These are phyloP conservation scores for Chimonanthus praecox DNA, from an alignment of 164 flowering plant species.

Conservation along the genomic window DNA sequence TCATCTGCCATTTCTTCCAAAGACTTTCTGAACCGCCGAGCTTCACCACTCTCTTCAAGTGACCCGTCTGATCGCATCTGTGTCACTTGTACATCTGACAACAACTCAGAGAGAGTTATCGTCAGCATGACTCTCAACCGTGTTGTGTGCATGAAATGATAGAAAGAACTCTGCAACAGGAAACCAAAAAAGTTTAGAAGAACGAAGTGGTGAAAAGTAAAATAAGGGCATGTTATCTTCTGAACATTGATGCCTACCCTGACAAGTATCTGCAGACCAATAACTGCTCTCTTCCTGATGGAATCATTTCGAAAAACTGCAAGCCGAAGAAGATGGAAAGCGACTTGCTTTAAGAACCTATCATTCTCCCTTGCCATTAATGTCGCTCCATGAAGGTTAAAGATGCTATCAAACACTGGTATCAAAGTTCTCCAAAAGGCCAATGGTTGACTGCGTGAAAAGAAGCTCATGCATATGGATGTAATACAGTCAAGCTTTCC, in stretches of 20 bases:
- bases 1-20: constrained; percentile 91
- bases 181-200: background rate
- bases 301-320: constrained; percentile 88
- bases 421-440: constrained; percentile 80
- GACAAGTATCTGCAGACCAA: constrained; percentile 88
- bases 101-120: constrained; percentile 88
- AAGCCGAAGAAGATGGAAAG: constrained; percentile 95
- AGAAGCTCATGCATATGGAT: constrained; percentile 73
- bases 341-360: constrained; percentile 91
- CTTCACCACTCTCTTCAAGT: constrained; percentile 95
- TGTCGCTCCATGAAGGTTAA: constrained; percentile 84
- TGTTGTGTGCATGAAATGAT: constrained; percentile 74
- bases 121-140: constrained; percentile 94
- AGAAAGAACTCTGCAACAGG: constrained; percentile 84
- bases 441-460: constrained; percentile 82
- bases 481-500: constrained; percentile 95
- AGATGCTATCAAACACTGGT: constrained; percentile 76
- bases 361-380: constrained; percentile 98
- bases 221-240: background rate
- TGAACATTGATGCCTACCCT: constrained; percentile 46
- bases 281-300: constrained; percentile 80
- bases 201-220: constrained; percentile 1
- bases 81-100: constrained; percentile 98
- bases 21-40: constrained; percentile 76
- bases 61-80: constrained; percentile 94